These are phyloP conservation scores for Amorphotheca resinae DNA, from an alignment of 495 filamentous ascomycete species.

Conservation along the genomic window DNA sequence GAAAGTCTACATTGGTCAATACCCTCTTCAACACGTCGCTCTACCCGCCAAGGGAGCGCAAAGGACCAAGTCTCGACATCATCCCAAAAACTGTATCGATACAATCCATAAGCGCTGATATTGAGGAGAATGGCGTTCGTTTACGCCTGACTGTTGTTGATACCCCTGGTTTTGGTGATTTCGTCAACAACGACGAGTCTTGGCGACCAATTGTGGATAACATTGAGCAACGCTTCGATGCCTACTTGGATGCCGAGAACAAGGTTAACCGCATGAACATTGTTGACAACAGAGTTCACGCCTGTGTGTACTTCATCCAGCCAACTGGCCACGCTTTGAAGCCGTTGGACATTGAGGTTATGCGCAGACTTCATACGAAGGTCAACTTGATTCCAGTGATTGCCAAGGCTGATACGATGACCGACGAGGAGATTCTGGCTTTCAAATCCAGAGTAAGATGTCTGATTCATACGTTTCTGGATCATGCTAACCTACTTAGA, in stretches of 20 bases:
- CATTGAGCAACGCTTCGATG: conserved; percentile 97
- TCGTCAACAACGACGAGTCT: conserved; percentile 99
- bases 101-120: conserved; percentile 96
- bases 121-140: conserved; percentile 97
- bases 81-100: conserved; percentile 98
- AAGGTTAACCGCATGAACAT: conserved; percentile 99
- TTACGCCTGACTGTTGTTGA: conserved; percentile 95
- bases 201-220: conserved; percentile 98
- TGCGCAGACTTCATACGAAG: conserved; percentile 98
- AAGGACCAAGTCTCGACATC: conserved; percentile 90
- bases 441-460: conserved; percentile 87
- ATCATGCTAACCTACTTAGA: conserved; percentile 38
- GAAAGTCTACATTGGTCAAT: conserved; percentile 98
- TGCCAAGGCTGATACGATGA: conserved; percentile 95
- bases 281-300: conserved; percentile 95
- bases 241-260: conserved; percentile 97
- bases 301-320: conserved; percentile 99
- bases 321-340: conserved; percentile 98
- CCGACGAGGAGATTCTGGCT: conserved; percentile 82
- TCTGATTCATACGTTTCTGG: neutral
- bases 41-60: conserved; percentile 96
- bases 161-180: conserved; percentile 96
- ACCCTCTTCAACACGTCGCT: conserved; percentile 99
- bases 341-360: conserved; percentile 97
- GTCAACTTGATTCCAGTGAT: conserved; percentile 99